A percentile compares a stretch with the other conserved stretches of the same genome.
These are phyloP conservation scores for Vitis vinifera DNA, from an alignment of 164 flowering plant species.

Conservation along the genomic window DNA sequence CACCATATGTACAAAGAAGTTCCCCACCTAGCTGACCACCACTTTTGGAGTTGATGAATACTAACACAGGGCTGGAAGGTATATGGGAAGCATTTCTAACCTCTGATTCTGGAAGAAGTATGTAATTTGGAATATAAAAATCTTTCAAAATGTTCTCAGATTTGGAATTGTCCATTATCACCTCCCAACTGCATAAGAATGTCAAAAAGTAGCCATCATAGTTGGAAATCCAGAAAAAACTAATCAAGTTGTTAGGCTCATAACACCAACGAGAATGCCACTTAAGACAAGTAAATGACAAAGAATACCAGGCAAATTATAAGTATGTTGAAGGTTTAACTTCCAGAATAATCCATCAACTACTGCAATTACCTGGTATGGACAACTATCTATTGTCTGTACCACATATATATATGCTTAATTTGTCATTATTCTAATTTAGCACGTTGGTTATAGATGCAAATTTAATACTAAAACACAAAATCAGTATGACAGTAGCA, in stretches of 20 bases:
- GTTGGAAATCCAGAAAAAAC: not conserved
- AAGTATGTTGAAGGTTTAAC: too few relatives aligned
- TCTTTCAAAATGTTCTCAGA: constrained; percentile 37
- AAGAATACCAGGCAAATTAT: too few relatives aligned
- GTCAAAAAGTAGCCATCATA: constrained; percentile 7
- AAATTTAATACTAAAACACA: too few relatives aligned
- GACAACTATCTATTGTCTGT: too few relatives aligned
- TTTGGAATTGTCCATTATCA: constrained; percentile 28
- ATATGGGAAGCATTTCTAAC: constrained; percentile 3
- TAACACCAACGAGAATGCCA: too few relatives aligned
- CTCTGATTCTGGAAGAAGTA: constrained; percentile 41
- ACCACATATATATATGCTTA: too few relatives aligned
- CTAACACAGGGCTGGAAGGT: constrained; percentile 74
- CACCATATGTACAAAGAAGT: constrained; percentile 54
- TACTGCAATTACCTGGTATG: too few relatives aligned
- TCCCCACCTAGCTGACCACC: constrained; percentile 89
- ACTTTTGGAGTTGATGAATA: constrained; percentile 77
- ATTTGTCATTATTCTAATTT: too few relatives aligned
- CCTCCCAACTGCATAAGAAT: constrained; percentile 26
- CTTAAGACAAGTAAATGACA: too few relatives aligned
- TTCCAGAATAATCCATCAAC: too few relatives aligned
- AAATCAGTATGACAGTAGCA: too few relatives aligned
- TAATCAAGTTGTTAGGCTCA: not conserved
- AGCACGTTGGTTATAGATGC: too few relatives aligned
- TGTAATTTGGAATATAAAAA: constrained; percentile 65